Evolutionary conservation across 164 flowering plant genomes (phyloP).

Genomic region (Umbilicus rupestris): DNA sequence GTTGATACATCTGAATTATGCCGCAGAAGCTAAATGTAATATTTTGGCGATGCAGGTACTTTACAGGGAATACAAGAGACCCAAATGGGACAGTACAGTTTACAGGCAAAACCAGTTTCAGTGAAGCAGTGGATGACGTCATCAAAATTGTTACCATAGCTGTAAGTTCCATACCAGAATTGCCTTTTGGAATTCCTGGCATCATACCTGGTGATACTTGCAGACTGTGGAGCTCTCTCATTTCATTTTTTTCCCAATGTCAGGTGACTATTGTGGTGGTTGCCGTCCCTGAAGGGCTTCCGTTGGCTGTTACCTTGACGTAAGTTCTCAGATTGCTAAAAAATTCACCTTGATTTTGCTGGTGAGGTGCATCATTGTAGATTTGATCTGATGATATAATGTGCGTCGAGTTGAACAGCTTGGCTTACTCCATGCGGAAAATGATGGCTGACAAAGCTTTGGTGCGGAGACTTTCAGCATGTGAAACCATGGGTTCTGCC

Average conservation of each 20-base stretch:
- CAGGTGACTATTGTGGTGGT: constrained; percentile 98
- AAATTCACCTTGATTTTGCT: neutral
- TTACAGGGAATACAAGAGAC: constrained; percentile 56
- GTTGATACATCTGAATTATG: no score
- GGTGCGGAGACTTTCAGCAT: constrained; percentile 95
- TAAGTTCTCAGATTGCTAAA: constrained; percentile 26
- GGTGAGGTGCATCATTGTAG: neutral
- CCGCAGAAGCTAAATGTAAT: no score
- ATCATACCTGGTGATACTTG: neutral
- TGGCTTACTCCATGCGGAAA: constrained; percentile 96
- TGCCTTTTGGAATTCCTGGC: neutral
- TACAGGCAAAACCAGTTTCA: constrained; percentile 33
- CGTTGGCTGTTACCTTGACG: constrained; percentile 96
- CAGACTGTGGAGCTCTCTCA: constrained; percentile 2
- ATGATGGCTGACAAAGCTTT: constrained; percentile 98
- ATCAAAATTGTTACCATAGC: constrained; percentile 73
- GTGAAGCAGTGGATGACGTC: constrained; percentile 49
- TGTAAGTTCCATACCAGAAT: constrained; percentile 28
- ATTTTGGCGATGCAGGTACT: constrained; percentile 35
- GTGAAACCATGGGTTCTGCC: constrained; percentile 99
- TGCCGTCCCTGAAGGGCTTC: constrained; percentile 99
- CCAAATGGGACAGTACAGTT: constrained; percentile 36
- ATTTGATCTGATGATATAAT: neutral
- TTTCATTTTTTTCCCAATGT: constrained; percentile 7
- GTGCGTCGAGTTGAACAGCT: constrained; percentile 29